Evolutionary conservation across 768 basidiomycete genomes (phyloP).

Genomic region (Pleurotus tuber-regium): DNA sequence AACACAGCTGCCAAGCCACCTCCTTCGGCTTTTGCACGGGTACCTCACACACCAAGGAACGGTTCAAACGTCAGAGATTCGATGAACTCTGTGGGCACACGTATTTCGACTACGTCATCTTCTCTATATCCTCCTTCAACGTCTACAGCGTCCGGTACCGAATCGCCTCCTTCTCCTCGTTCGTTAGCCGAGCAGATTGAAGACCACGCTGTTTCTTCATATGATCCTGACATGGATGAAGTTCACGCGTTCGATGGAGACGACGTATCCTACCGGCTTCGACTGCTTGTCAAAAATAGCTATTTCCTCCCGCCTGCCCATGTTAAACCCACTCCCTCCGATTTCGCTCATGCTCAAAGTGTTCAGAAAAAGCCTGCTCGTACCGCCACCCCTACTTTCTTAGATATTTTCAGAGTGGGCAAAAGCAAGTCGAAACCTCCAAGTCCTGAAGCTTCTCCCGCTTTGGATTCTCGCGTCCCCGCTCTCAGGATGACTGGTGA

Average conservation of each 20-base stretch:
- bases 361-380: conserved; percentile 40
- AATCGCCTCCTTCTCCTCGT: conserved; percentile 62
- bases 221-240: conserved; percentile 43
- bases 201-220: conserved; percentile 43
- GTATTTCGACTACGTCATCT: conserved; percentile 66
- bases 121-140: conserved; percentile 78
- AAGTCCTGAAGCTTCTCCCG: conserved; percentile 37
- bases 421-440: conserved; percentile 65
- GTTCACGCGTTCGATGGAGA: conserved; percentile 60
- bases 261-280: conserved; percentile 83
- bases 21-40: conserved; percentile 47
- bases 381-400: conserved; percentile 50
- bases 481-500: conserved; percentile 66
- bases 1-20: conserved; percentile 26
- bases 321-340: conserved; percentile 70
- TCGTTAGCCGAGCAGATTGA: conserved; percentile 45
- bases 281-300: conserved; percentile 80
- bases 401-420: conserved; percentile 71
- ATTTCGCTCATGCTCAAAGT: conserved; percentile 45
- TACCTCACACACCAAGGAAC: conserved; percentile 37
- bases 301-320: conserved; percentile 90
- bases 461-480: conserved; percentile 38
- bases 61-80: conserved; percentile 33
- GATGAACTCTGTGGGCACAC: conserved; percentile 58
- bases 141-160: conserved; percentile 58